Base-by-base conservation (phyloP, 2,329 filamentous ascomycete genomes). In the Fusarium floridanum region DNA sequence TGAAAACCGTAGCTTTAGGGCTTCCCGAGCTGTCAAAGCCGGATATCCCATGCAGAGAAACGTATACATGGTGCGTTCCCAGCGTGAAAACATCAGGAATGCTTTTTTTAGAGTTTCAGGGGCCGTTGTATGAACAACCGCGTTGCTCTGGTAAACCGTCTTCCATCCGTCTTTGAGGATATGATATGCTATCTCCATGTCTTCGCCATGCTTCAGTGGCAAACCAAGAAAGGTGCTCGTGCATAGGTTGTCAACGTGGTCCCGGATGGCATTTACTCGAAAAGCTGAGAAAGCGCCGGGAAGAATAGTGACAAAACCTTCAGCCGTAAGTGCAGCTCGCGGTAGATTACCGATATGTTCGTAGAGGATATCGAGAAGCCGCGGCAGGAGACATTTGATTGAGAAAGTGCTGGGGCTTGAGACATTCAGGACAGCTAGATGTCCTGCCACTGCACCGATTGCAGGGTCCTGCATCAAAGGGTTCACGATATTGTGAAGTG, bases 251-350 rank as follows among this genome's bases (percentile, higher is more conserved):
- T 57, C 5, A 48, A 64, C n/a, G n/a, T 57, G 62, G 27, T 57
- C 50, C 12, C 62, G 62, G 50, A 64, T 36, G 24, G 62, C 62
- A 57, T 36, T 45, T 36, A 37, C 50, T 17, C 62, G 62, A 64
- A 64, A 64, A 48, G 62, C 62, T 34, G 62, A 64, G 50, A 64
- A 57, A 48, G 62, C 62, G 17, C 62, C 62, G 16, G 62, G 62
- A 45, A 64, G 62, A 57, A 64, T 64, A 16, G 62, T 64, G 22
- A 64, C 62, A 48, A 64, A 64, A 20, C 62, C 62, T 27, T 27
- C 32, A 24, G 29, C 50, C 36, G 62, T 57, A 20, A 57, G 37
- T 45, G 62, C 62, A 14, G 50, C 32, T 17, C 62, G 62, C 17
- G 50, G 62, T 57, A 64, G 22, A 34, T 64, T 64, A n/a, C 62